Conservation (phyloP, 2,329 filamentous ascomycete species). For the Trichoderma aggressivum region DNA sequence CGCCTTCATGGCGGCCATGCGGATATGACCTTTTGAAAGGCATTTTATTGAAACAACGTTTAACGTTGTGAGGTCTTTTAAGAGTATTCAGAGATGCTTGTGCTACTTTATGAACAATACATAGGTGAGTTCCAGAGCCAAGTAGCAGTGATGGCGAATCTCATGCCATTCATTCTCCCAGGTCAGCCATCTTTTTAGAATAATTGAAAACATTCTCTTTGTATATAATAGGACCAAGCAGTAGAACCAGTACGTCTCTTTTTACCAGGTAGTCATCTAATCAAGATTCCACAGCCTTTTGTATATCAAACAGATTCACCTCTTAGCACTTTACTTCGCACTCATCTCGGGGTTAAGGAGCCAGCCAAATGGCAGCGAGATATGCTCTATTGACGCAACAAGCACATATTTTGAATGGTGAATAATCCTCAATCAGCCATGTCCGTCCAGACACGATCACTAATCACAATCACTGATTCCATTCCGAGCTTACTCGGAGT, state of each 20-base stretch:
- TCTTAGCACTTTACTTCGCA: not conserved
- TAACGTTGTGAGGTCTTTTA: not conserved
- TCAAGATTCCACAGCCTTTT: not conserved
- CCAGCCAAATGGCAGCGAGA: not conserved
- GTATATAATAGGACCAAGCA: not conserved
- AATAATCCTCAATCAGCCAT: not conserved
- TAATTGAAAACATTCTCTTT: not conserved
- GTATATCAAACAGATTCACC: not conserved
- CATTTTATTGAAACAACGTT: not conserved
- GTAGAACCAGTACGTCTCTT: not conserved
- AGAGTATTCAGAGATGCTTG: not conserved
- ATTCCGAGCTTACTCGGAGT: not conserved
- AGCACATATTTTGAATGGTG: not conserved
- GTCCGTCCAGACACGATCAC: not conserved
- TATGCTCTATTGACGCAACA: not conserved
- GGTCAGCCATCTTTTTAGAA: not conserved
- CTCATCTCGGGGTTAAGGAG: not conserved
- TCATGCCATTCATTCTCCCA: not conserved
- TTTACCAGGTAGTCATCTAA: not conserved
- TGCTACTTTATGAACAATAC: not conserved
- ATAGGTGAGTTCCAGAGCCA: not conserved
- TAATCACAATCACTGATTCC: not conserved
- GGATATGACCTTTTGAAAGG: not conserved
- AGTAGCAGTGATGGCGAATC: not conserved
- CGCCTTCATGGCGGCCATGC: slow-evolving; percentile 53